phyloP scores from a whole-genome alignment of 2,329 filamentous ascomycete genomes.

The Sclerotinia minor region DNA sequence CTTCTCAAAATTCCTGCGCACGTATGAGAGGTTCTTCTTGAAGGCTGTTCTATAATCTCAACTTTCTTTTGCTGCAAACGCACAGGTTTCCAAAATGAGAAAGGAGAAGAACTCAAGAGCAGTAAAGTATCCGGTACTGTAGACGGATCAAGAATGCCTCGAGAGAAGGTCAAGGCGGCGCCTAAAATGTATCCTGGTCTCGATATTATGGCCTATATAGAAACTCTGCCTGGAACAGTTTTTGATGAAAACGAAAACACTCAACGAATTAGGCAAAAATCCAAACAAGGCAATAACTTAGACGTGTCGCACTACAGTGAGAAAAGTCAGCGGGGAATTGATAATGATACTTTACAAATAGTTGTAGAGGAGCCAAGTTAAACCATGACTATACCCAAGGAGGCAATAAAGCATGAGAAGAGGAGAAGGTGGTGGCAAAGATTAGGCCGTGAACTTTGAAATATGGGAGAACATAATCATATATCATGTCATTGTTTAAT shows the following conservation, averaged over 20 bases:
- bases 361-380: neutral
- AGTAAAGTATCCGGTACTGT: neutral
- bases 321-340: neutral
- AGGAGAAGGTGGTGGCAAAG: neutral
- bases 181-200: neutral
- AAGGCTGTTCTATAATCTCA: neutral
- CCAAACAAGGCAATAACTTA: neutral
- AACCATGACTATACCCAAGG: neutral
- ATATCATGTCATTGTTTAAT: neutral
- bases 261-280: neutral
- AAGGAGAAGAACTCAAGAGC: neutral
- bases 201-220: neutral
- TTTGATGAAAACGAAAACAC: neutral
- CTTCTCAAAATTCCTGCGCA: neutral
- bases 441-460: neutral
- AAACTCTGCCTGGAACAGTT: neutral
- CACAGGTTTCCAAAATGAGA: neutral
- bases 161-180: neutral
- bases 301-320: neutral
- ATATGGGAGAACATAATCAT: neutral
- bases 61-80: neutral
- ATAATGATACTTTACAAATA: neutral
- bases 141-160: neutral
- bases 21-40: neutral
- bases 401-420: neutral